Evolutionary conservation across 2,329 filamentous ascomycete genomes (phyloP), one percentile per base, ranked within the genome.

Genomic region (Cladosporium austrohemisphaericum): DNA sequence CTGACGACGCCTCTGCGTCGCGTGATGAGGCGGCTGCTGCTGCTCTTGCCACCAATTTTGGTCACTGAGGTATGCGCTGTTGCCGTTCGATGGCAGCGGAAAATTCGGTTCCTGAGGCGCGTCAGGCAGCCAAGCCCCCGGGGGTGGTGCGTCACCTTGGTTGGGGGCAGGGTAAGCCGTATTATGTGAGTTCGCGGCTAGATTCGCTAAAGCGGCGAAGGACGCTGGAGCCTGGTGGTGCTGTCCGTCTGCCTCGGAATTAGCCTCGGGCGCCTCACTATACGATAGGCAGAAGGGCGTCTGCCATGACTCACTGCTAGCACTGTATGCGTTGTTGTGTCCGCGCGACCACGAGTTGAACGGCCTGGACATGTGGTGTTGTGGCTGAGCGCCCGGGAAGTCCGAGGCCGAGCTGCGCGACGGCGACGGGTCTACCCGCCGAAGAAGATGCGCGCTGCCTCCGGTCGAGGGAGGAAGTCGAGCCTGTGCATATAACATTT

Each of bases 41-140:
- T 32, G 28, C 18, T 22, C 31, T 38, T 28, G 44, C 44, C 33
- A 38, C 44, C 25, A 32, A 14, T n/a, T 18, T 32, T 33, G 38
- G n/a, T 16, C 16, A 11, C 23, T 11, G 26, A 20, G 16, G 47
- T 50, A 50, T 41, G 47, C 3, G 44, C 22, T 29, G 44, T 47
- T 28, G 10, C 7, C 40, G 14, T 6, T 19, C 5, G 32, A n/a
- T n/a, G n/a, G n/a, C 32, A 14, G 33, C 16, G 10, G 44, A 47
- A 41, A 43, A 41, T 36, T 50, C 29, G 47, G 20, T 16, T 43
- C 44, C 44, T 47, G 32, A 47, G 44, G 36, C 36, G 25, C 19
- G 19, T 38, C 19, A 38, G 36, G 44, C 44, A 47, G 44, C 44
- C 44, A 38, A 47, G 44, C 22, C n/a, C 13, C 16, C 2, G 13